Conservation (phyloP, 2,329 filamentous ascomycete species). For the Alternaria ventricosa region DNA sequence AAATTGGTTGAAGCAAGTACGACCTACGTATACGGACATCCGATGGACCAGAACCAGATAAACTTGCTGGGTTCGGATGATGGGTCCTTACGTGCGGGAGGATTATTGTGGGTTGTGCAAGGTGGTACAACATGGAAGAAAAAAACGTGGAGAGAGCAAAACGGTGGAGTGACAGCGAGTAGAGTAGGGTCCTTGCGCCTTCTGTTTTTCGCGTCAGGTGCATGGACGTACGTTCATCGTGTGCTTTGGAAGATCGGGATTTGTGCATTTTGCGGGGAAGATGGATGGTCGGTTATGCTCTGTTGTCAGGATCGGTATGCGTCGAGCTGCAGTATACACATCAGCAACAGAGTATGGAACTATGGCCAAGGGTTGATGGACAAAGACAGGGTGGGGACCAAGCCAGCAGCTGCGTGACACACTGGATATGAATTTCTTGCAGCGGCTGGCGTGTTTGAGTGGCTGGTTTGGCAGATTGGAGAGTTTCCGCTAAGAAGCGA, state of each 20-base stretch:
- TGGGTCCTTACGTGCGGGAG: neutral
- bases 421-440: constrained; percentile 10
- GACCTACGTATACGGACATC: neutral
- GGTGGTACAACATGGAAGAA: neutral
- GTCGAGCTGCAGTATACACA: constrained; percentile 5
- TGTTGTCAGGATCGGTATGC: constrained; percentile 8
- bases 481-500: constrained; percentile 14
- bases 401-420: constrained; percentile 1
- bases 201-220: neutral
- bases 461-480: neutral
- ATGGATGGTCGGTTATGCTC: neutral
- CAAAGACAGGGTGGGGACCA: neutral
- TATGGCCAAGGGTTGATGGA: neutral
- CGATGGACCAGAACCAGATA: neutral
- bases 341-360: neutral
- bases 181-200: neutral
- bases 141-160: neutral
- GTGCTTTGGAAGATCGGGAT: neutral
- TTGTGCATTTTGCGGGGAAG: constrained; percentile 15
- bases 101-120: neutral
- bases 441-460: constrained; percentile 6
- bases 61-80: constrained; percentile 3
- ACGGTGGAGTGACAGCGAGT: neutral
- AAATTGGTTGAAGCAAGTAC: neutral
- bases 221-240: constrained; percentile 1